phyloP scores from a whole-genome alignment of 2,329 filamentous ascomycete species.

The Cryphonectria naterciae region DNA sequence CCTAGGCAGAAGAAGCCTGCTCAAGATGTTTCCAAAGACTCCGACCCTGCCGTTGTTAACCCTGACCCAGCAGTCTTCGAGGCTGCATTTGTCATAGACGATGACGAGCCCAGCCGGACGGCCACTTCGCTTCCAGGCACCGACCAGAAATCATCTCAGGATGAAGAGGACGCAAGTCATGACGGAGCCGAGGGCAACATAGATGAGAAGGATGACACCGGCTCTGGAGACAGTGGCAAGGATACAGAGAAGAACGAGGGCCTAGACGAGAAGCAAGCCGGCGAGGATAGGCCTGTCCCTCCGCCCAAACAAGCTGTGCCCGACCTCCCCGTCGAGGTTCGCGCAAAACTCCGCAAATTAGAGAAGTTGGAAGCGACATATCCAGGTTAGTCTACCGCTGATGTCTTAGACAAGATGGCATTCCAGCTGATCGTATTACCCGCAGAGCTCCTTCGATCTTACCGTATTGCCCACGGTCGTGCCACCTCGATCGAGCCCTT shows the following conservation, averaged over 20 bases:
- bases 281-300: conserved; percentile 23
- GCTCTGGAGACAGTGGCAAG: conserved; percentile 32
- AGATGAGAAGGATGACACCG: conserved; percentile 20
- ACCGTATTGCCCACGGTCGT: conserved; percentile 85
- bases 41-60: conserved; percentile 48
- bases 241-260: conserved; percentile 29
- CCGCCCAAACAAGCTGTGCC: conserved; percentile 34
- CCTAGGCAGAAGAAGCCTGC: conserved; percentile 47
- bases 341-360: conserved; percentile 77
- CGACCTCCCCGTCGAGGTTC: conserved; percentile 75
- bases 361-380: conserved; percentile 89
- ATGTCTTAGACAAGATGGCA: conserved; percentile 20
- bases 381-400: conserved; percentile 60
- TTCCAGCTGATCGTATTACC: conserved; percentile 10
- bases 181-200: conserved; percentile 25
- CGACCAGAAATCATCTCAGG: conserved; percentile 23
- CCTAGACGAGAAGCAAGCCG: conserved; percentile 23
- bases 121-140: conserved; percentile 22
- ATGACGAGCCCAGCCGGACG: conserved; percentile 62
- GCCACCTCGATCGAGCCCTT: conserved; percentile 90
- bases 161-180: conserved; percentile 24
- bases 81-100: conserved; percentile 82
- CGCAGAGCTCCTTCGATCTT: conserved; percentile 84
- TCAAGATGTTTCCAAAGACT: conserved; percentile 40
- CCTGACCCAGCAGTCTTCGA: conserved; percentile 90